Evolutionary conservation across 768 basidiomycete species (phyloP).

Genomic region (Mrakia blollopis): DNA sequence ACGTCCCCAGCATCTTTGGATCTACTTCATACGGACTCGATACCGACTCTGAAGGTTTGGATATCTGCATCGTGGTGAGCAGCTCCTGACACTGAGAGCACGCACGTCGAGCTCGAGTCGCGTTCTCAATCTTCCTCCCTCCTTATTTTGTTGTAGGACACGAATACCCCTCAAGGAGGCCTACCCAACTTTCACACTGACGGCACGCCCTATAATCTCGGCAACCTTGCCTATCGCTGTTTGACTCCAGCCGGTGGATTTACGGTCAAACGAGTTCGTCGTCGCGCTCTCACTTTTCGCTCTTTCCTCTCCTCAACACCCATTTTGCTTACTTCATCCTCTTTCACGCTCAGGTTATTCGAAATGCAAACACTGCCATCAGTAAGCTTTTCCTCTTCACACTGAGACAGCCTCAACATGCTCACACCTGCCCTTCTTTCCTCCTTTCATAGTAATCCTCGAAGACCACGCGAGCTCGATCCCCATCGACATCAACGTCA

Average conservation of each 20-base stretch:
- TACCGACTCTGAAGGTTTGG: neutral
- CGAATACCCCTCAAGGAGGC: no score
- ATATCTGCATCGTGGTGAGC: neutral
- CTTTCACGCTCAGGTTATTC: neutral
- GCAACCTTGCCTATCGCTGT: no score
- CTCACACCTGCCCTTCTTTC: neutral
- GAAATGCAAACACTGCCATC: neutral
- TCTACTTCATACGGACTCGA: neutral
- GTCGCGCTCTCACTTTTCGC: neutral
- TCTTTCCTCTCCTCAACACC: neutral
- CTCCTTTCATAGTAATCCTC: neutral
- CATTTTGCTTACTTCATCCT: neutral
- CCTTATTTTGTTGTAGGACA: neutral
- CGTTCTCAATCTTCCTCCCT: neutral
- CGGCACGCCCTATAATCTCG: no score
- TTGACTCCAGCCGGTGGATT: no score
- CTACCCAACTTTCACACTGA: no score
- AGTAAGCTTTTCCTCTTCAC: neutral
- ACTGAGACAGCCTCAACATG: no score
- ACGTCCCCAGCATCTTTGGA: neutral
- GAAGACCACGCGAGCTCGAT: neutral
- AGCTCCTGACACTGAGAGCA: no score
- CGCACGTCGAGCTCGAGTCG: neutral
- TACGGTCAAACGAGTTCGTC: neutral
- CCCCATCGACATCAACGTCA: constrained; percentile 3